Base-by-base conservation (phyloP, 78 protist species). In the Dictyostelium citrinum region DNA sequence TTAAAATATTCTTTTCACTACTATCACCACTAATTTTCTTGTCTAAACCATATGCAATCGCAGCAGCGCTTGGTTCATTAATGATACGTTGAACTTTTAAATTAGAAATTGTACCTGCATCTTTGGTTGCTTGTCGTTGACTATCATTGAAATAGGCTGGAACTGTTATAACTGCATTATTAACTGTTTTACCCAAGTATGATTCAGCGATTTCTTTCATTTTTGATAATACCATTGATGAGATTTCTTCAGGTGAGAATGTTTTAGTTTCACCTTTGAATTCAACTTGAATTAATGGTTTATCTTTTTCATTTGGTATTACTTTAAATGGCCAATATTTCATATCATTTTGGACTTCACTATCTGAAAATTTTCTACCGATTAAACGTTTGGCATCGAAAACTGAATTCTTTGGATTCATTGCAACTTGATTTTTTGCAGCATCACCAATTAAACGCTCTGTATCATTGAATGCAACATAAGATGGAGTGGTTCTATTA, bases 11-110 rank as follows among this genome's bases (percentile, higher is more conserved):
- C 8, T 22, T 61, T 95, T 97, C 99, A 16, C 74, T 90, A 20
- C 20, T 39, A 5, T 39, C 75, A 55, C 64, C 20, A 39, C 92
- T n/a, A n/a, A n/a, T 96, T 90, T 90, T 90, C 92, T 97, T 97
- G 79, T 98, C 98, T n/a, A 99, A 92, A 41, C 99, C 99, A 96
- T 99, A 99, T 27, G 99, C 99, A 43, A 99, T 90, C 5, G 99
- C 99, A 76, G 99, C 99, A 43, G 99, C 99, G 1, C 99, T 98
- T 61, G 99, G 99, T 94, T 99, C 99, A 97, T 98, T 99, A 90
- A 99, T 96, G 64, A 98, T 97, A 70, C 99, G 98, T 60, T 98
- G 90, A 27, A 97, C 96, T 96, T 98, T 96, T 98, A 98, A 64
- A 96, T 97, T 98, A 90, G 90, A 84, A 46, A 88, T 91, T 76